phyloP scores from a whole-genome alignment of 495 filamentous ascomycete genomes.

The Penicillium atrosanguineum region DNA sequence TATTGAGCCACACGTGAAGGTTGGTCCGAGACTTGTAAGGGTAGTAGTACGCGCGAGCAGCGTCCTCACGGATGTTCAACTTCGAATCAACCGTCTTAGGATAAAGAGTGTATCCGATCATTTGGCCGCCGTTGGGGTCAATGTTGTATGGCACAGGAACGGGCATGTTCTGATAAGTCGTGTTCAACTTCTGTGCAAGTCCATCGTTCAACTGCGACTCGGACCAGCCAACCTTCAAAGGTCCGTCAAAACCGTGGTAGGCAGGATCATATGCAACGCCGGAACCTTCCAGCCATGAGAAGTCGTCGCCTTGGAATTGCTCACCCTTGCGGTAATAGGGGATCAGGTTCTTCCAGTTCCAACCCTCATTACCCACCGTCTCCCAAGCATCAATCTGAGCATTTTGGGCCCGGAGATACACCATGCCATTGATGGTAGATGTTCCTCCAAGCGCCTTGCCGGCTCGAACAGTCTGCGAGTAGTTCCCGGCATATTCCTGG shows the following conservation, averaged over 20 bases:
- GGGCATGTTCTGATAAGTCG: slow-evolving; percentile 19
- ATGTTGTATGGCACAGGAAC: slow-evolving; percentile 19
- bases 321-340: slow-evolving; percentile 31
- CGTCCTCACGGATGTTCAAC: slow-evolving; percentile 26
- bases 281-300: slow-evolving; percentile 18
- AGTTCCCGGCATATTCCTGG: slow-evolving; percentile 39
- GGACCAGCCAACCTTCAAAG: slow-evolving; percentile 28
- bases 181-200: slow-evolving; percentile 19
- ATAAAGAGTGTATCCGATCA: slow-evolving; percentile 21
- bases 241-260: slow-evolving; percentile 21
- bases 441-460: slow-evolving; percentile 55
- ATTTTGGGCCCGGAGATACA: slow-evolving; percentile 21
- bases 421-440: slow-evolving; percentile 51
- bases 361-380: slow-evolving; percentile 26
- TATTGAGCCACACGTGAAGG: slow-evolving; percentile 23
- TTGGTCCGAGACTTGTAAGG: slow-evolving; percentile 23
- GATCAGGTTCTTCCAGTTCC: slow-evolving; percentile 32
- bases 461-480: slow-evolving; percentile 35
- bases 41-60: slow-evolving; percentile 23
- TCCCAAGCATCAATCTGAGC: slow-evolving; percentile 30
- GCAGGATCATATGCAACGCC: slow-evolving; percentile 22
- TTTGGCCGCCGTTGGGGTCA: slow-evolving; percentile 23
- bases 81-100: slow-evolving; percentile 21
- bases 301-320: slow-evolving; percentile 13
- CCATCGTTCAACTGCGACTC: slow-evolving; percentile 19